These are phyloP conservation scores for Brassica juncea DNA, from an alignment of 345 rosid species.

Conservation along the genomic window DNA sequence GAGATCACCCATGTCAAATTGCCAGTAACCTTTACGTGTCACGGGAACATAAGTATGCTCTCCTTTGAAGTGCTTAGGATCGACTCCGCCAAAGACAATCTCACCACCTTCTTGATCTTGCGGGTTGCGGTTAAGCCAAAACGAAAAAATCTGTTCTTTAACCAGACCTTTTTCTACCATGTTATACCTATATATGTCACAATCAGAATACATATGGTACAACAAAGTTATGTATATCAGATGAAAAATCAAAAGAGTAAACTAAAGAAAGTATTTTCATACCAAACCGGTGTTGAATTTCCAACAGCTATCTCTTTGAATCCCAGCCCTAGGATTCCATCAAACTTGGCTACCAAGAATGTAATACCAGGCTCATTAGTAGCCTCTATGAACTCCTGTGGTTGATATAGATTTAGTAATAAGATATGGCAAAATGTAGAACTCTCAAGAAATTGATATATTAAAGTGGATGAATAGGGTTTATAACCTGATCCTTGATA, in stretches of 20 bases:
- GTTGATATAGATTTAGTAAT: conserved; percentile 4
- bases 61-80: conserved; percentile 73
- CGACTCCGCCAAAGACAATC: conserved; percentile 86
- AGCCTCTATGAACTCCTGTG: conserved; percentile 90
- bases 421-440: neutral
- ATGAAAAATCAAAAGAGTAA: neutral
- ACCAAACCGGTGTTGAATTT: conserved; percentile 82
- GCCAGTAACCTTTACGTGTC: conserved; percentile 94
- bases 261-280: neutral
- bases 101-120: conserved; percentile 83
- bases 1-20: conserved; percentile 91
- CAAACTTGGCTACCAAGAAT: conserved; percentile 87
- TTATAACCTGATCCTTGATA: conserved; percentile 64
- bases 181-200: conserved; percentile 60
- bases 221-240: neutral
- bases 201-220: neutral
- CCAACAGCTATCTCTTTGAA: conserved; percentile 85
- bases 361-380: conserved; percentile 81
- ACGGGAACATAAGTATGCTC: conserved; percentile 91
- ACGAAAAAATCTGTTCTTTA: conserved; percentile 77
- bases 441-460: neutral
- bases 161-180: conserved; percentile 77
- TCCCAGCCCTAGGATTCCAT: conserved; percentile 90
- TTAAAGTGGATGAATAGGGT: neutral
- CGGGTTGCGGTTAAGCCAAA: conserved; percentile 83